Conservation (phyloP, 345 rosid species). For the Linum tenue region DNA sequence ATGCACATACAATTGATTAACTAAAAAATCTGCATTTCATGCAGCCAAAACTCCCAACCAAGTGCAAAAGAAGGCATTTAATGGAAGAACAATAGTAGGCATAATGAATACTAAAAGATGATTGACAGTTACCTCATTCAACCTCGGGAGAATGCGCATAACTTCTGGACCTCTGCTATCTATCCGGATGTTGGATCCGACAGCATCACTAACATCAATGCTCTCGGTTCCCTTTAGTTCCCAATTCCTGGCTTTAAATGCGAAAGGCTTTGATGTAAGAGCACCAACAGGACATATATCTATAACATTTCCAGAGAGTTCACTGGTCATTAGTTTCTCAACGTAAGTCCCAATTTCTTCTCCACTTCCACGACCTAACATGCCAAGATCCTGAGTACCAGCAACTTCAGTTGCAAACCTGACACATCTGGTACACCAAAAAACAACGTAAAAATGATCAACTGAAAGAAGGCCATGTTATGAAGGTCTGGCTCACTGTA, state of each 20-base stretch:
- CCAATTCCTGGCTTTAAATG: conserved; percentile 98
- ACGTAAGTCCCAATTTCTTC: conserved; percentile 99
- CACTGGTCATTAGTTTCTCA: conserved; percentile 98
- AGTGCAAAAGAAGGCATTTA: not conserved
- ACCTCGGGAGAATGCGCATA: conserved; percentile 79
- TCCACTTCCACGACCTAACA: conserved; percentile 98
- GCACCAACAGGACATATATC: conserved; percentile 99
- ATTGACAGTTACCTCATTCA: conserved; percentile 63
- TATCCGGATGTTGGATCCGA: conserved; percentile 90
- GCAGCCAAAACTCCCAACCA: not conserved
- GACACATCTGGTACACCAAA: conserved; percentile 55
- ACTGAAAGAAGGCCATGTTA: not conserved
- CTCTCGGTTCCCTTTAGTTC: conserved; percentile 95
- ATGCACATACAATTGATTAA: not conserved
- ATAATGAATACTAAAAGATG: not conserved
- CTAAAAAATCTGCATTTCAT: not conserved
- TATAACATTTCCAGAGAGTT: conserved; percentile 94
- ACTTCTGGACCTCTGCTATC: conserved; percentile 99
- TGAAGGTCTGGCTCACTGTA: conserved; percentile 3
- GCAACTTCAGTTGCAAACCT: conserved; percentile 98
- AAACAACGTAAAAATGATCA: conserved; percentile 3
- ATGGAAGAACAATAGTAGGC: not conserved
- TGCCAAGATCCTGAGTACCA: conserved; percentile 97
- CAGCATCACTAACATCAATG: conserved; percentile 93
- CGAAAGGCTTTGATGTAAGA: conserved; percentile 94